phyloP scores from a whole-genome alignment of 2,329 filamentous ascomycete genomes.

The Blastomyces emzantsi region DNA sequence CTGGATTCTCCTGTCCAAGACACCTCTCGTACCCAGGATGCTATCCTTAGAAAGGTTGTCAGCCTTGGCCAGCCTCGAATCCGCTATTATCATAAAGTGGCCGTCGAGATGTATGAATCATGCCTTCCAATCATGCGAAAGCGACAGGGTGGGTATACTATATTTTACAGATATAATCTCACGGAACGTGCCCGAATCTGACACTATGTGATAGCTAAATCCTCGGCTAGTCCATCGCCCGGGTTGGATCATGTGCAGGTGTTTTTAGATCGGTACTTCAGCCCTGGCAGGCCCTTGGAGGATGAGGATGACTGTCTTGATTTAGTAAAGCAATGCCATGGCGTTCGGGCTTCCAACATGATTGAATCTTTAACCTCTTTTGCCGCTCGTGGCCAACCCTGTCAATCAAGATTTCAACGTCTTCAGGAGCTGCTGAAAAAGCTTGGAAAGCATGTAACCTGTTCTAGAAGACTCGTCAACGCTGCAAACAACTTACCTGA shows the following conservation, averaged over 20 bases:
- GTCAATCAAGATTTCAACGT: background rate
- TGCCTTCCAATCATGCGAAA: background rate
- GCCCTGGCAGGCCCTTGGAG: background rate
- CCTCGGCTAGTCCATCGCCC: background rate
- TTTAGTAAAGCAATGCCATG: conserved; percentile 3
- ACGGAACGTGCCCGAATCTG: background rate
- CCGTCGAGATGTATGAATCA: background rate
- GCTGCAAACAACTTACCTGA: background rate
- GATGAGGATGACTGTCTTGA: background rate
- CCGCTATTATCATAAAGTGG: background rate
- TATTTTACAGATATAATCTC: background rate
- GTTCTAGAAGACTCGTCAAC: conserved; percentile 2
- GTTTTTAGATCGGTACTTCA: background rate
- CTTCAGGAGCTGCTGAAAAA: conserved; percentile 1
- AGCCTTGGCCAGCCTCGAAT: background rate
- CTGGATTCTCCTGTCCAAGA: background rate
- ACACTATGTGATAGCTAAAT: background rate
- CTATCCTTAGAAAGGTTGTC: background rate
- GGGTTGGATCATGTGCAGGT: background rate
- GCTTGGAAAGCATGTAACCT: conserved; percentile 5
- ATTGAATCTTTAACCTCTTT: background rate
- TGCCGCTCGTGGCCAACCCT: background rate
- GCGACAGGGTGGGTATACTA: background rate
- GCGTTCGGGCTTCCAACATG: background rate
- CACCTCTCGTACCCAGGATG: background rate